Conservation (phyloP, 108 stramenopile species). For the Schizochytrium sp. region DNA sequence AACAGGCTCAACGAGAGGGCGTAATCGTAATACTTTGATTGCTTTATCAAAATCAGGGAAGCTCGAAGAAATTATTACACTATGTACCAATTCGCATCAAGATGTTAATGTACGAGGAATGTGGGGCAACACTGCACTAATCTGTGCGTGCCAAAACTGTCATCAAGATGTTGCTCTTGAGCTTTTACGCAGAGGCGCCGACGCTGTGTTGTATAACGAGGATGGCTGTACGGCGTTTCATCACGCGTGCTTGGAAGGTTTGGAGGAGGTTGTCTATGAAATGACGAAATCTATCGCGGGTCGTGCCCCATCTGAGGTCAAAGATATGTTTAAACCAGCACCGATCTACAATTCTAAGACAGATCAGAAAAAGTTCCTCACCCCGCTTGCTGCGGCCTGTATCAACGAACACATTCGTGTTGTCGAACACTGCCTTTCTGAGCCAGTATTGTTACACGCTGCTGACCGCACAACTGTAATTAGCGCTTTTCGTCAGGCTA, state of each 20-base stretch:
- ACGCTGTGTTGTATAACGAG: not conserved
- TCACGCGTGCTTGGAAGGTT: conserved; percentile 39
- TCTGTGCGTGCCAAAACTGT: conserved; percentile 2
- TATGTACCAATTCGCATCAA: not conserved
- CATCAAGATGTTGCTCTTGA: not conserved
- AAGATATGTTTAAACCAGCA: not conserved
- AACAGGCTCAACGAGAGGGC: not conserved
- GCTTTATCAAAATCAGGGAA: not conserved
- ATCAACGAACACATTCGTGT: not conserved
- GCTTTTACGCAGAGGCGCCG: not conserved
- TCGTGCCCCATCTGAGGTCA: not conserved
- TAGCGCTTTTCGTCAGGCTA: not conserved
- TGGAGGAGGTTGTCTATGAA: conserved; percentile 8
- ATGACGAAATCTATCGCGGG: not conserved
- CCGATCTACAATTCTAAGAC: conserved; percentile 28
- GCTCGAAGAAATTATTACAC: not conserved
- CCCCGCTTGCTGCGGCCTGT: conserved; percentile 8
- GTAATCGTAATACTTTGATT: not conserved
- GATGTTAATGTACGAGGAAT: not conserved
- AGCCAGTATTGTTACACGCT: not conserved
- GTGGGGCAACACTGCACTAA: conserved; percentile 57
- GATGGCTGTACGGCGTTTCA: conserved; percentile 49
- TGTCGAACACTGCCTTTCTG: not conserved
- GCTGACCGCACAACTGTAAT: not conserved
- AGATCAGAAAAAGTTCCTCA: not conserved